These are phyloP conservation scores for Hysterangium stoloniferum DNA, from an alignment of 768 basidiomycete species.

Conservation along the genomic window DNA sequence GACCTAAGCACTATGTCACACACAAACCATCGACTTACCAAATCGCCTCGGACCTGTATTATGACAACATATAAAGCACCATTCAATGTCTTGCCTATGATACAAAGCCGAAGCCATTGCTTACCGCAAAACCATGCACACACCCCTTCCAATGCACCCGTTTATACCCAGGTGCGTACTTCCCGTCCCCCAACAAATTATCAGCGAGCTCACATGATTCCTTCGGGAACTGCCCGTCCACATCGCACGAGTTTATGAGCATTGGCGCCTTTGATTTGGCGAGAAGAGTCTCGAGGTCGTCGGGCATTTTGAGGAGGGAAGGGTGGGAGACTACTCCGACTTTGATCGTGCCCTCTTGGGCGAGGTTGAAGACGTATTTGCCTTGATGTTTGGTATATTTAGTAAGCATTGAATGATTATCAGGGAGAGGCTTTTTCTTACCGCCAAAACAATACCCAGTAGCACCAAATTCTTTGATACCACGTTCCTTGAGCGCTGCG, in stretches of 20 bases:
- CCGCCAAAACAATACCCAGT: conserved; percentile 10
- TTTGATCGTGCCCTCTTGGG: conserved; percentile 10
- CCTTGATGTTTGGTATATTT: no score
- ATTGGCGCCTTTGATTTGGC: conserved; percentile 41
- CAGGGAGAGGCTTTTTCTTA: neutral
- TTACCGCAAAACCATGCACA: conserved; percentile 21
- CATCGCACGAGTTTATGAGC: conserved; percentile 55
- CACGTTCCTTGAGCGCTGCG: conserved; percentile 6
- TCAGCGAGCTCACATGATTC: conserved; percentile 14
- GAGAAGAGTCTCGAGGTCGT: conserved; percentile 12
- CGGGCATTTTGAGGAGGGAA: conserved; percentile 7
- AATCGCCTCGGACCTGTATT: conserved; percentile 10
- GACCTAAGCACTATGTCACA: neutral
- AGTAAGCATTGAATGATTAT: neutral
- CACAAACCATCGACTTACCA: conserved; percentile 13
- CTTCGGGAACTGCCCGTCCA: conserved; percentile 11
- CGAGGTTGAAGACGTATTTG: conserved; percentile 12
- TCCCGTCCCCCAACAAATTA: conserved; percentile 18
- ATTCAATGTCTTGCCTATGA: neutral
- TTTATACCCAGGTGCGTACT: conserved; percentile 15
- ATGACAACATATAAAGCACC: neutral
- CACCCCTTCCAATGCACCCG: conserved; percentile 15
- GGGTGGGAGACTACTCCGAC: conserved; percentile 9
- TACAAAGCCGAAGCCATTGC: neutral
- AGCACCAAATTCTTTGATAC: conserved; percentile 10